Conservation (phyloP, 768 basidiomycete species). For the Roridomyces roridus region DNA sequence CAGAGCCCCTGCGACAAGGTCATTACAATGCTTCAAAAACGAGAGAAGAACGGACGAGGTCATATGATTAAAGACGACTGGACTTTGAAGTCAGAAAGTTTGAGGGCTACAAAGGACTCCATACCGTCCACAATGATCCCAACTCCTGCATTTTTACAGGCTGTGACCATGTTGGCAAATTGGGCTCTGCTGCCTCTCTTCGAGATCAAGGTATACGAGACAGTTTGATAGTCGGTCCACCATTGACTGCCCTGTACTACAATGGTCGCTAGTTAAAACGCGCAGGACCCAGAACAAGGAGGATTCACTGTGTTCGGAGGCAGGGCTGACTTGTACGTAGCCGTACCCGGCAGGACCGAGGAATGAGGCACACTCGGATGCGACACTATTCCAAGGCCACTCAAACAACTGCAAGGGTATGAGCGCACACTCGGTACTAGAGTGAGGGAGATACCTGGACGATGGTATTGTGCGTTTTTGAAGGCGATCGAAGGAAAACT, state of each 20-base stretch:
- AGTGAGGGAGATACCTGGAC: slow-evolving; percentile 15
- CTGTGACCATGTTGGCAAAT: slow-evolving; percentile 40
- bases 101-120: not conserved
- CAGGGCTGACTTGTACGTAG: slow-evolving; percentile 35
- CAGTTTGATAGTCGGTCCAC: slow-evolving; percentile 60
- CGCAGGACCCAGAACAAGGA: not conserved
- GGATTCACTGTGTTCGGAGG: slow-evolving; percentile 15
- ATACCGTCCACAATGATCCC: slow-evolving; percentile 37
- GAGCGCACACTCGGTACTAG: not conserved
- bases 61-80: slow-evolving; percentile 19
- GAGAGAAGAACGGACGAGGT: not conserved
- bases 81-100: slow-evolving; percentile 1
- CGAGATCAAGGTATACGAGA: slow-evolving; percentile 49
- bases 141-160: slow-evolving; percentile 39
- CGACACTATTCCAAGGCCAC: slow-evolving; percentile 37
- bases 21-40: not conserved
- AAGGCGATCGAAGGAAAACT: slow-evolving; percentile 9
- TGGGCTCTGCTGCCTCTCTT: slow-evolving; percentile 47
- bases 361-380: slow-evolving; percentile 49
- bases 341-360: slow-evolving; percentile 51
- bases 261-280: no score
- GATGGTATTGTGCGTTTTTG: slow-evolving; percentile 12
- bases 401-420: slow-evolving; percentile 19
- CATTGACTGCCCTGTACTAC: slow-evolving; percentile 38
- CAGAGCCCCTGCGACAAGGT: slow-evolving; percentile 10